Evolutionary conservation across 352 stramenopile species (phyloP).

Genomic region (Globisporangium uncinulatum): DNA sequence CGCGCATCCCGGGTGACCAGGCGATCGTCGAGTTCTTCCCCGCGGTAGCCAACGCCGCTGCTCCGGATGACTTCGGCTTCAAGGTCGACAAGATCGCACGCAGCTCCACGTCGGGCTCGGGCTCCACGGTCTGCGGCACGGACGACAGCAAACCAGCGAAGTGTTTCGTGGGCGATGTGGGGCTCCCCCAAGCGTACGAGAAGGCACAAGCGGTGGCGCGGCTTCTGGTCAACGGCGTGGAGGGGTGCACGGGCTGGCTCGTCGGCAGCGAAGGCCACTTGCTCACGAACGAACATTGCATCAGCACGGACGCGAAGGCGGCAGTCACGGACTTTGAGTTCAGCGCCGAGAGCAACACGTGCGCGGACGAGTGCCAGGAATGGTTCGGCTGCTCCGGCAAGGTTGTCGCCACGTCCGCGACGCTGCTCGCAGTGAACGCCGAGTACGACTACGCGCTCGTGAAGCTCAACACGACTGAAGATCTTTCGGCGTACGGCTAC

Average conservation of each 20-base stretch:
- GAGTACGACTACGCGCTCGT: constrained; percentile 38
- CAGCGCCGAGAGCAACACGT: constrained; percentile 26
- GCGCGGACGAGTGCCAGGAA: constrained; percentile 20
- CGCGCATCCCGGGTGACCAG: constrained; percentile 14
- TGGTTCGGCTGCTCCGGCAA: constrained; percentile 16
- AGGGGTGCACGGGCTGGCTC: constrained; percentile 38
- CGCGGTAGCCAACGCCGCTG: not conserved
- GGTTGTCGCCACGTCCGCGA: constrained; percentile 20
- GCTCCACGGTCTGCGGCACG: constrained; percentile 22
- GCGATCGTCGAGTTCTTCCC: constrained; percentile 24
- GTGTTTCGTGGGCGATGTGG: constrained; percentile 22
- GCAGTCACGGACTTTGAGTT: constrained; percentile 27
- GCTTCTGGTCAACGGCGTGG: constrained; percentile 21
- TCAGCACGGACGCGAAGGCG: constrained; percentile 16
- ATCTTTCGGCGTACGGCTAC: constrained; percentile 26
- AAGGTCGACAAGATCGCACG: constrained; percentile 27
- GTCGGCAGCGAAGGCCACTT: constrained; percentile 32
- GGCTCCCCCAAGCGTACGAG: constrained; percentile 13
- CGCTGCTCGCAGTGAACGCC: constrained; percentile 16
- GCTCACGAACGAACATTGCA: constrained; percentile 47
- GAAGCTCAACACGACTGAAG: constrained; percentile 21
- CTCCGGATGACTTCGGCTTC: constrained; percentile 20
- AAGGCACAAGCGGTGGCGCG: constrained; percentile 28
- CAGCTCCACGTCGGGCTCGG: constrained; percentile 14
- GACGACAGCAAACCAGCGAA: constrained; percentile 27